These are phyloP conservation scores for Kalmusia sp. DNA, from an alignment of 2,329 filamentous ascomycete genomes.

Conservation along the genomic window DNA sequence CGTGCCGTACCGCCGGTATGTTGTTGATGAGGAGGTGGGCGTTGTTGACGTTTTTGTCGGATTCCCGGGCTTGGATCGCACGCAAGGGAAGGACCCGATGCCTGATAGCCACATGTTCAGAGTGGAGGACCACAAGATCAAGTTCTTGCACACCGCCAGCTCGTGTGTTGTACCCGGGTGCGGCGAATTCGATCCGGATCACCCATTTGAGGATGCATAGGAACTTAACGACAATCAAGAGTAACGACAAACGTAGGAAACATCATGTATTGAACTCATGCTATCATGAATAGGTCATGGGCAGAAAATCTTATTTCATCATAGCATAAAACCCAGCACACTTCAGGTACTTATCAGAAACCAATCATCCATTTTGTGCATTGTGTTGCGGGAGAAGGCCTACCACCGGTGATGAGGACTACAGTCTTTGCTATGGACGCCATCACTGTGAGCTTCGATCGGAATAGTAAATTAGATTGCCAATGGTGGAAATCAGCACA, in stretches of 20 bases:
- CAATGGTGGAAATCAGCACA: too few relatives aligned
- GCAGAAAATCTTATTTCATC: too few relatives aligned
- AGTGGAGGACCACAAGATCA: conserved; percentile 28
- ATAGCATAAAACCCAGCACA: too few relatives aligned
- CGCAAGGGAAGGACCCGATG: conserved; percentile 23
- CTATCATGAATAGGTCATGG: too few relatives aligned
- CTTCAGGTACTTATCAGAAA: too few relatives aligned
- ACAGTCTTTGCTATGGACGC: conserved; percentile 33
- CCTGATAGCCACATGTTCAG: conserved; percentile 37
- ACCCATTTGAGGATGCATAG: neutral
- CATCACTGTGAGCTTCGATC: too few relatives aligned
- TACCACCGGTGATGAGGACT: conserved; percentile 48
- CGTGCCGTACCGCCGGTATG: conserved; percentile 28
- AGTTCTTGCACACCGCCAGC: conserved; percentile 31
- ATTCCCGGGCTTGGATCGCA: conserved; percentile 32
- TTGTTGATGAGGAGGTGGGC: conserved; percentile 33
- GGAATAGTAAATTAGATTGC: too few relatives aligned
- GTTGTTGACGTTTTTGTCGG: conserved; percentile 32
- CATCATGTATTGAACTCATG: too few relatives aligned
- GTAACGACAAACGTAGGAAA: neutral
- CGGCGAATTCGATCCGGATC: conserved; percentile 15
- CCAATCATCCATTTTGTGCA: too few relatives aligned
- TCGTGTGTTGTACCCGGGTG: conserved; percentile 32
- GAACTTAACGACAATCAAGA: too few relatives aligned
- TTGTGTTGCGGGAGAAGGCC: neutral